Base-by-base conservation (phyloP, 2,329 filamentous ascomycete genomes). In the Lomentospora prolificans region DNA sequence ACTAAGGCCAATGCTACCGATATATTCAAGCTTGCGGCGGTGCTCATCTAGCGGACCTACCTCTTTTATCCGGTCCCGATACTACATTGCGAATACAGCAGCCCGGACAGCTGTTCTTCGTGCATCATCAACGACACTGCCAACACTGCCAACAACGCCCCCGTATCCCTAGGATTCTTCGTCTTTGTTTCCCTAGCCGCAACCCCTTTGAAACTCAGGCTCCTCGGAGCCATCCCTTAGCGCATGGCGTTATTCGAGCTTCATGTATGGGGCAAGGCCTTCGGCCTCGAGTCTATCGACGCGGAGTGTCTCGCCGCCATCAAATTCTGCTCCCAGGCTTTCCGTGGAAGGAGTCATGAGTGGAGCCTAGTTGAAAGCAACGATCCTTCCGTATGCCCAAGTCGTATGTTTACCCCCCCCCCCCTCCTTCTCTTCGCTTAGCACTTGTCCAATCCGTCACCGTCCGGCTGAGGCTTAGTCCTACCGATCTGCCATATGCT, bases 221-320 rank as follows among this genome's bases (percentile, higher is more conserved):
- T 19, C 17, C 24, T 22, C 44, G 44, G 44, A 48, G 22, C 12
- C 24, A 22, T 22, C 12, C 22, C 44, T 22, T 6, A 48, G 44
- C 44, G 44, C 27, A 55, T 55, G 53, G 17, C 53, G 17, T 19
- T 25, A 31, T 55, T 55, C 48, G 82, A 92, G 72, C 81, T 99
- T 58, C 87, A 96, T 71, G 80, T 96, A 65, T 95, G 91, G 86
- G 91, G 91, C 52, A 85, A 90, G 55, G 91, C 89, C 41, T 95
- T 96, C 69, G 85, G 84, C 41, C 81, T 96, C 48, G 86, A 92
- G 12, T 97, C 94, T 46, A 87, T 97, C 64, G 91, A 97, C 65
- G 78, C 92, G 50, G 89, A 95, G 74, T 97, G 91, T 67, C 81
- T 95, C 58, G 91, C 91, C 27, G 78, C 86, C 46, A 83, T 96